Conservation (phyloP, 192 early-diverging fungal genomes). For the Backusella liffmaniae region DNA sequence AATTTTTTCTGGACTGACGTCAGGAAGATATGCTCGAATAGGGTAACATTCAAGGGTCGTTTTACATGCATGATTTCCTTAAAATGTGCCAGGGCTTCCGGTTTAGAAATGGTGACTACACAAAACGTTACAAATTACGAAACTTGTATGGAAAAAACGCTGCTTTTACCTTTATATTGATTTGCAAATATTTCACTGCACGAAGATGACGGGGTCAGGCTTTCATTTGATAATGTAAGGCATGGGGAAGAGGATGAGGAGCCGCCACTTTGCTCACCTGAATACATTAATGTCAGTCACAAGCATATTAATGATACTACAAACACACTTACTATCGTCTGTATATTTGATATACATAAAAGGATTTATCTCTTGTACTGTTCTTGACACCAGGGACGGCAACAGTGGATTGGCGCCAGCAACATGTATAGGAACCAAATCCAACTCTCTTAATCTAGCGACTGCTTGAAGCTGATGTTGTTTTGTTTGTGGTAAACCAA, state of each 20-base stretch:
- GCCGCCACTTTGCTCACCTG: neutral
- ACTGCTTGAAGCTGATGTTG: neutral
- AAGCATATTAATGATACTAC: neutral
- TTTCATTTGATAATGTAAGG: neutral
- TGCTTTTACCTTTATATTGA: too few relatives aligned
- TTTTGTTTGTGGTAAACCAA: neutral
- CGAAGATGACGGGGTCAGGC: neutral
- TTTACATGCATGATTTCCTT: too few relatives aligned
- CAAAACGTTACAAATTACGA: too few relatives aligned
- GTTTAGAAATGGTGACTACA: too few relatives aligned
- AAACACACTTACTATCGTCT: slow-evolving; percentile 8
- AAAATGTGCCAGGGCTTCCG: too few relatives aligned
- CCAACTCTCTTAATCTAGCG: neutral
- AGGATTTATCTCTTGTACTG: slow-evolving; percentile 2
- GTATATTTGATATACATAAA: neutral
- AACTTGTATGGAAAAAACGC: too few relatives aligned
- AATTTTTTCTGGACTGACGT: too few relatives aligned
- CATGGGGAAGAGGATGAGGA: neutral
- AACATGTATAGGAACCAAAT: neutral
- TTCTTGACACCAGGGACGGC: slow-evolving; percentile 1
- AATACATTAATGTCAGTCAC: neutral
- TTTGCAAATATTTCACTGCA: neutral
- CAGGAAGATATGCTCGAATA: too few relatives aligned
- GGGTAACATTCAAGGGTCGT: too few relatives aligned
- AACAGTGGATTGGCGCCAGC: slow-evolving; percentile 7